Conservation (phyloP, 352 stramenopile genomes). For the Globisporangium camurandrum region DNA sequence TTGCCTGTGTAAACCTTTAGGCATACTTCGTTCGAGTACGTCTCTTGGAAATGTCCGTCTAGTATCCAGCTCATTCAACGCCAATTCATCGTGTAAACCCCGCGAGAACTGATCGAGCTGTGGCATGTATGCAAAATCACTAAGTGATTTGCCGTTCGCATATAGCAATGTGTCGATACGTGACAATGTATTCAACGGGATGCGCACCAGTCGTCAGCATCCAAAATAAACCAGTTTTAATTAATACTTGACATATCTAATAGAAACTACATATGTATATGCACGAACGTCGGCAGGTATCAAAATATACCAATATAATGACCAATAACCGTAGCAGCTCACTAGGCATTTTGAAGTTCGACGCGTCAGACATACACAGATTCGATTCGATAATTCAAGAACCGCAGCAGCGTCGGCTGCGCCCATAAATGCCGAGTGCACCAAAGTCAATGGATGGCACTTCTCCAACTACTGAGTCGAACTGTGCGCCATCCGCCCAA, state of each 20-base stretch:
- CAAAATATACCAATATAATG: slow-evolving; percentile 17
- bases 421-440: background rate
- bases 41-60: slow-evolving; percentile 8
- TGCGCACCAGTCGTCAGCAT: background rate
- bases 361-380: slow-evolving; percentile 11
- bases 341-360: slow-evolving; percentile 14
- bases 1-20: background rate
- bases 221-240: background rate
- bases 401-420: slow-evolving; percentile 3
- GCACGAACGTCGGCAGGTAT: slow-evolving; percentile 10
- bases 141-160: background rate
- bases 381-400: slow-evolving; percentile 15
- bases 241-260: slow-evolving; percentile 13
- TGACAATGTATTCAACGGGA: background rate
- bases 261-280: no score
- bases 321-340: slow-evolving; percentile 24
- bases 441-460: background rate
- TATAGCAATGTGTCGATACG: background rate
- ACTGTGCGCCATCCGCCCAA: background rate
- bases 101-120: slow-evolving; percentile 1
- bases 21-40: slow-evolving; percentile 13
- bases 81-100: background rate
- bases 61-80: no score
- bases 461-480: background rate
- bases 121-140: background rate